Base-by-base conservation (phyloP, 2,329 filamentous ascomycete genomes). In the Aspergillus thermomutatus region DNA sequence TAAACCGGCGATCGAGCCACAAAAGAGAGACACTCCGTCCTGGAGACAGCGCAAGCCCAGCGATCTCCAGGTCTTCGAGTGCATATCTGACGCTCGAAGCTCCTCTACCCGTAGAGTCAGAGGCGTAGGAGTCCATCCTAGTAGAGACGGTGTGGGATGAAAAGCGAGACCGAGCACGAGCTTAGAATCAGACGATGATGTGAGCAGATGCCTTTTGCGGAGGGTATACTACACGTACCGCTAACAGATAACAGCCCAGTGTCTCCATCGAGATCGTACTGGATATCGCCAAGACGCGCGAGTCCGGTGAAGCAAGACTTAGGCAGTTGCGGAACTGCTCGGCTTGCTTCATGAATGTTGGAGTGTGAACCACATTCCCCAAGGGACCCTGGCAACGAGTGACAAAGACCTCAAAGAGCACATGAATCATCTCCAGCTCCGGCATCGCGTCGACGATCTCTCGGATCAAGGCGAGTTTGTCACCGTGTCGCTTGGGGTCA, bases 1-100 rank as follows among this genome's bases (percentile, higher is more conserved):
- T 23, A 62, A 47, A 23, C 53, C 37, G 14, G 55, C 23, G 25
- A 62, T 57, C 17, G 60, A 62, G 21, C 55, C 58, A 50, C 58
- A 57, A 23, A 60, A 62, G 2, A 62, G 14, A 17, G 55, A 56
- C 11, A 60, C 50, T 1, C 45, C 14, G 3, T 53, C 60, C 10
- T 53, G 60, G 2, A 62, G 52, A 49, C 60, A 62, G 3, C 60
- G 60, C 34, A 55, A 25, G n/a, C 37, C 43, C 14, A 60, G 55
- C 4, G 49, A 48, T 27, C 40, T 43, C 40, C 40, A 43, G 0
- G n/a, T 43, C 19, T 10, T 43, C 3, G 19, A 9, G 10, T 3
- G 40, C 4, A 11, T 1, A 21, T 10, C n/a, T 1, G 40, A 43
- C 9, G 40, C n/a, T 21, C 40, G 4, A 21, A 43, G 3, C 40